Evolutionary conservation across 2,329 filamentous ascomycete genomes (phyloP), one percentile per base, ranked within the genome.

Genomic region (Ambrosiella cleistominuta): DNA sequence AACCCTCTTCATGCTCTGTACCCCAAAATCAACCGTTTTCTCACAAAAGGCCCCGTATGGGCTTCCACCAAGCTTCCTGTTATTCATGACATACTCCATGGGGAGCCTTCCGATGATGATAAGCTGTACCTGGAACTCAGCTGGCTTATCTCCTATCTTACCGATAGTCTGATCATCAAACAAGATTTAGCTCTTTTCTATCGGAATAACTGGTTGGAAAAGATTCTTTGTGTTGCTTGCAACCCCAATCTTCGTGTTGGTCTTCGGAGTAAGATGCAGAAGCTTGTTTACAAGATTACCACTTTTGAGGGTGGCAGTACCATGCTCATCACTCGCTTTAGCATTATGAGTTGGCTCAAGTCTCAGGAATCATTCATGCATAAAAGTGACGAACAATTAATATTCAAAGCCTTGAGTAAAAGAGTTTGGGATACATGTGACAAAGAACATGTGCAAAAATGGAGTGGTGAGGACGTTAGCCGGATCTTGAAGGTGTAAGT

Each of bases 1-100:
- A 83, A 88, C 61, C 91, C 91, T 0, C 75, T 88, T 13, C 88
- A 95, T 66, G 80, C 80, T 61, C 78, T 96, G 42, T 97, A 95
- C 67, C 80, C 82, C 60, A 95, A 95, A 67, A 73, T 93, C 69
- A 95, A 95, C 71, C 75, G 77, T 5, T 96, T 90, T 68, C 78
- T 97, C 40, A 87, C 87, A 19, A 82, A 82, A 56, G 79, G 82
- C 0, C 90, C 91, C 0, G 69, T 75, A 27, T 97, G 91, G 91
- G 76, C 82, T 11, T 66, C 83, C 15, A 80, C 86, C 60, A 83
- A 81, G 66, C 79, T 93, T 27, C 78, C 93, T 7, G 74, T 91
- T n/a, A 80, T 81, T 27, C 75, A 79, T 63, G 75, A 78, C 62
- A 73, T 84, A 56, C 71, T 83, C 9, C 75, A 80, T 60, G 77